Evolutionary conservation across 805 yeast species (phyloP), one percentile per base, ranked within the genome.

Genomic region (Kuraishia piskuri): DNA sequence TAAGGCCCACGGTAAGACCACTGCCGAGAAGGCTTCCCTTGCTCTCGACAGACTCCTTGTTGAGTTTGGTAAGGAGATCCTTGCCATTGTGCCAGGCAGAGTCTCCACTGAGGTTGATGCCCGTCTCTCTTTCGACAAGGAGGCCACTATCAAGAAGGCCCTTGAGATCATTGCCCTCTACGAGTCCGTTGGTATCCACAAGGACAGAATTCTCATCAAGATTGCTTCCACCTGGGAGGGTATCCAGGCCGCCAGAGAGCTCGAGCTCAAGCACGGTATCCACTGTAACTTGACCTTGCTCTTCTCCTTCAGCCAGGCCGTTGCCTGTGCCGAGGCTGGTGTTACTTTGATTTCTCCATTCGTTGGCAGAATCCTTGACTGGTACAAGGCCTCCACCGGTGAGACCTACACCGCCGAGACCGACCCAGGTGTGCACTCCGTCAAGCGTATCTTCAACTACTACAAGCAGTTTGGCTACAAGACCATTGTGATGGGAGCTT

Each of bases 401-500:
- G 81, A 91, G 80, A 78, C 83, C 54, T 92, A 89, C 83, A 75
- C 82, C 52, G 78, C 80, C 61, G 88, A 80, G 64, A 76, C 83
- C 60, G 98, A 94, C 75, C 99, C 99, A 62, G 99, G 99, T 86
- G 98, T 94, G 57, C 52, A 77, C 51, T 89, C 97, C 47, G 99
- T 94, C 64, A 86, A 84, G 74, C 70, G 68, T 57, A 94, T 94
- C 73, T 94, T 72, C 88, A 88, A 91, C 87, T 94, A 94, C 84
- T 94, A 94, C 88, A 94, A 94, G 86, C 92, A 92, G 78, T 89
- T 73, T 74, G 92, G 86, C 64, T 94, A 94, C 84, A 81, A 92
- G 66, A 94, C 99, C 72, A 91, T 94, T 69, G 98, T 94, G 68
- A 94, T 94, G 99, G 99, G 99, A 75, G 99, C 99, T 56, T 92